Evolutionary conservation across 1,284 basidiomycete species (phyloP), one percentile per base, ranked within the genome.

Genomic region (Filobasidium uniguttulatum): DNA sequence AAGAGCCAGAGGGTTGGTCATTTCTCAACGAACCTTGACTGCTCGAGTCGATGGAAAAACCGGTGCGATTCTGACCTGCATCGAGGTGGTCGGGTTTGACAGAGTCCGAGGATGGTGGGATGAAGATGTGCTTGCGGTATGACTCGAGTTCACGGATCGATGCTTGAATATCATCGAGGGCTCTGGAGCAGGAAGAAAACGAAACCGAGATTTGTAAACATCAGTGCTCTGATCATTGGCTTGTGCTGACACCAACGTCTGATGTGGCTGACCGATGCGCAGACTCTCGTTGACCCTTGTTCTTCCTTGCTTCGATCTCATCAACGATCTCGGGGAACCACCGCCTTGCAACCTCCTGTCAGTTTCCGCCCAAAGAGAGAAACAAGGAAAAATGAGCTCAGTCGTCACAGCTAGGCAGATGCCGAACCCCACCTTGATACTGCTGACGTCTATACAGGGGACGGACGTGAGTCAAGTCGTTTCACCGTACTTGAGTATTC

Each of bases 81-180:
- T n/a, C n/a, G n/a, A n/a, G n/a, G n/a, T n/a, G n/a, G n/a, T n/a
- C n/a, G n/a, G n/a, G n/a, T n/a, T n/a, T n/a, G n/a, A n/a, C n/a
- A n/a, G n/a, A n/a, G n/a, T n/a, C n/a, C n/a, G n/a, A n/a, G n/a
- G n/a, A n/a, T n/a, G n/a, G 52, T 37, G 65, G 62, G 17, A 61
- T 55, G 51, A 73, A 73, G 41, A 72, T 60, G 31, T 63, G 56
- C 17, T 64, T 49, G 10, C 65, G 59, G 56, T 73, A 74, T 48
- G 63, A 68, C 47, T 62, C 56, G 6, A 74, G 58, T 56, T 75
- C 73, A 35, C 15, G 9, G 23, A 34, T 41, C 9, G 22, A 35
- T 2, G 63, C 70, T 29, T 54, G 55, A 52, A 75, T 74, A 56
- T 75, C 73, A 49, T 71, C 70, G 30, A 74, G 56, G 0, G 73